These are phyloP conservation scores for Epichloe bromicola DNA, from an alignment of 2,329 filamentous ascomycete genomes.

Conservation along the genomic window DNA sequence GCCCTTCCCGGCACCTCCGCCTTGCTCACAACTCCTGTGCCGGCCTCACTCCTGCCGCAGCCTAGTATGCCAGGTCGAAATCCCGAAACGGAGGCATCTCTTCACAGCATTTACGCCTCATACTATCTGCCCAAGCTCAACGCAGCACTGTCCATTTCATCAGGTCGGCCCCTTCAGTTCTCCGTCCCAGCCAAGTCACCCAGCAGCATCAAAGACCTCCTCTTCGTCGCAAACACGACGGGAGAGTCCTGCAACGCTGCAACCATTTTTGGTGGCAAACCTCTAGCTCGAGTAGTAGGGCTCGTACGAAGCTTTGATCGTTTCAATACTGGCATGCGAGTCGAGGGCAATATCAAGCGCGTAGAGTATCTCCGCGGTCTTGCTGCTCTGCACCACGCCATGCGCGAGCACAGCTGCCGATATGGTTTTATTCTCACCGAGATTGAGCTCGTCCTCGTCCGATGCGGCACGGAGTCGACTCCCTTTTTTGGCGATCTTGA, in stretches of 20 bases:
- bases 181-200: constrained; percentile 25
- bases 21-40: constrained; percentile 59
- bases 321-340: constrained; percentile 91
- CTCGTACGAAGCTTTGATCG: constrained; percentile 86
- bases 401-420: constrained; percentile 85
- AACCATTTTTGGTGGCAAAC: constrained; percentile 35
- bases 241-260: constrained; percentile 44
- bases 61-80: constrained; percentile 46
- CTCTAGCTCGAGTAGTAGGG: constrained; percentile 52
- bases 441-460: constrained; percentile 84
- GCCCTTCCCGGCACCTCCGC: constrained; percentile 58
- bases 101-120: constrained; percentile 61
- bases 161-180: constrained; percentile 48
- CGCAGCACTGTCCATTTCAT: constrained; percentile 64
- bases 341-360: constrained; percentile 69
- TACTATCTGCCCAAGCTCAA: constrained; percentile 84
- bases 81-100: constrained; percentile 65
- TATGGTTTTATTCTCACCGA: constrained; percentile 96
- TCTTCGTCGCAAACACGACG: constrained; percentile 52
- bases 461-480: constrained; percentile 56
- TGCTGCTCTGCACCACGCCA: constrained; percentile 73
- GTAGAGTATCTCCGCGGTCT: constrained; percentile 83
- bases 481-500: constrained; percentile 78
- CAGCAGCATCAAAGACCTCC: constrained; percentile 33
- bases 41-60: constrained; percentile 45